Percentiles rank a stretch among this genome's conserved stretches.
Evolutionary conservation across 2,329 filamentous ascomycete species (phyloP).

Genomic region (Claviceps pusilla): DNA sequence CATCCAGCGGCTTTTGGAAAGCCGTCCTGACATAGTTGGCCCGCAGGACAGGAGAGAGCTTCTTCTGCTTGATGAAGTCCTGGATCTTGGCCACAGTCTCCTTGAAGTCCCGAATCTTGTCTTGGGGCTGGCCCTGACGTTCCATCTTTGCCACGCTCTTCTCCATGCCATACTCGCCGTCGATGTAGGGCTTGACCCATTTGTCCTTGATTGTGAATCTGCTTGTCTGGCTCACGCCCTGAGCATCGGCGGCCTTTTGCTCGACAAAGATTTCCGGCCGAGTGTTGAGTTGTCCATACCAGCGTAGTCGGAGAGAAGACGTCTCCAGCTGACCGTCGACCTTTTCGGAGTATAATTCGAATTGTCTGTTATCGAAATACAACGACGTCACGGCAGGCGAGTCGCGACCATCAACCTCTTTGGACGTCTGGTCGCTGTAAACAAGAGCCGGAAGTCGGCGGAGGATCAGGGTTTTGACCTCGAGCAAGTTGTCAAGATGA

Average conservation of each 20-base stretch:
- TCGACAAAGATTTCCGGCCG: constrained; percentile 74
- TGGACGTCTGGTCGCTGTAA: constrained; percentile 77
- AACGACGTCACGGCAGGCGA: constrained; percentile 90
- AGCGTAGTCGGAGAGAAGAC: constrained; percentile 71
- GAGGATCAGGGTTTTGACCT: constrained; percentile 91
- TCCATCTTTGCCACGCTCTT: constrained; percentile 81
- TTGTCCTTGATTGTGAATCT: constrained; percentile 85
- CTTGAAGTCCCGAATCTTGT: constrained; percentile 55
- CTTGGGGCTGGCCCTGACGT: constrained; percentile 51
- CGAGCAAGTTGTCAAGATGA: constrained; percentile 84
- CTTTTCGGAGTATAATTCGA: constrained; percentile 76
- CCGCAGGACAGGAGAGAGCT: constrained; percentile 69
- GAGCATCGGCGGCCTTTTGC: constrained; percentile 71
- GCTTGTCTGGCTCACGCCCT: constrained; percentile 63
- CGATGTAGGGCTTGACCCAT: constrained; percentile 75
- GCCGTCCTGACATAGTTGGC: constrained; percentile 91
- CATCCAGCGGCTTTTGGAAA: constrained; percentile 89
- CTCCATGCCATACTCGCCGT: constrained; percentile 80
- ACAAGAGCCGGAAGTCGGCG: constrained; percentile 81
- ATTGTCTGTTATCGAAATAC: constrained; percentile 83
- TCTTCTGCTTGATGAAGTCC: constrained; percentile 58
- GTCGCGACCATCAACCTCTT: constrained; percentile 62
- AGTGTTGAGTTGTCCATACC: constrained; percentile 73
- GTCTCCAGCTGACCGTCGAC: constrained; percentile 61
- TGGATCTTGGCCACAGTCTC: constrained; percentile 63